Evolutionary conservation across 805 yeast genomes (phyloP).

Genomic region (Zygosaccharomyces bisporus): DNA sequence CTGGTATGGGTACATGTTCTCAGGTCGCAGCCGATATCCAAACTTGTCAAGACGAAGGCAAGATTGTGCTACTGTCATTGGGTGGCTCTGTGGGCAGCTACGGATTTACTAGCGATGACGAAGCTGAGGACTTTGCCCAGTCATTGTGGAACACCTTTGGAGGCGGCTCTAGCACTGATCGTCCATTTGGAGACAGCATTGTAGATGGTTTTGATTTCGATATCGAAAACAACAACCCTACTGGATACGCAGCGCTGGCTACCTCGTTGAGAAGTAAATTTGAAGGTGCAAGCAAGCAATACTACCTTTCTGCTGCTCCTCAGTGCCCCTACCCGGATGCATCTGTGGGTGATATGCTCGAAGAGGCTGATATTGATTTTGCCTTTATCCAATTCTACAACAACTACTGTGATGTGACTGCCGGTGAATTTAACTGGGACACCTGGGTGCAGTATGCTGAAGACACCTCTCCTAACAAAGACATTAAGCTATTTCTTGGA

Average conservation of each 20-base stretch:
- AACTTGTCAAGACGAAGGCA: conserved; percentile 75
- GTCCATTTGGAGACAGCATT: conserved; percentile 67
- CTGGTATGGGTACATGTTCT: conserved; percentile 44
- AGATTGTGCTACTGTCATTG: conserved; percentile 69
- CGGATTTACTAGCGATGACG: conserved; percentile 79
- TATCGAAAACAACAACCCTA: conserved; percentile 60
- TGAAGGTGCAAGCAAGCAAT: conserved; percentile 52
- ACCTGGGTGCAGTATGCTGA: conserved; percentile 68
- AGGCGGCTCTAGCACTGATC: conserved; percentile 50
- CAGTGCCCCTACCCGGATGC: conserved; percentile 89
- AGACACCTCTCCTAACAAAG: conserved; percentile 55
- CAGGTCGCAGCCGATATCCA: conserved; percentile 64
- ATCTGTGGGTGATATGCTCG: conserved; percentile 54
- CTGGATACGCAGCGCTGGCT: conserved; percentile 67
- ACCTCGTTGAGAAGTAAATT: conserved; percentile 49
- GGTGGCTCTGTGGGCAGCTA: conserved; percentile 76
- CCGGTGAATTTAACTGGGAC: conserved; percentile 57
- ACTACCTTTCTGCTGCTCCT: conserved; percentile 85
- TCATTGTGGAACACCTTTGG: conserved; percentile 63
- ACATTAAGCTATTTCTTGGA: conserved; percentile 70
- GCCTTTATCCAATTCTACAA: conserved; percentile 88
- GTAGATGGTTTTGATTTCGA: conserved; percentile 95
- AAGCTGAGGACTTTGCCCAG: conserved; percentile 61
- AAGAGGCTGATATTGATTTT: conserved; percentile 64
- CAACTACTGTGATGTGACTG: conserved; percentile 63